These are phyloP conservation scores for Uronychia setigera DNA, from an alignment of 73 alveolate species.

Conservation along the genomic window DNA sequence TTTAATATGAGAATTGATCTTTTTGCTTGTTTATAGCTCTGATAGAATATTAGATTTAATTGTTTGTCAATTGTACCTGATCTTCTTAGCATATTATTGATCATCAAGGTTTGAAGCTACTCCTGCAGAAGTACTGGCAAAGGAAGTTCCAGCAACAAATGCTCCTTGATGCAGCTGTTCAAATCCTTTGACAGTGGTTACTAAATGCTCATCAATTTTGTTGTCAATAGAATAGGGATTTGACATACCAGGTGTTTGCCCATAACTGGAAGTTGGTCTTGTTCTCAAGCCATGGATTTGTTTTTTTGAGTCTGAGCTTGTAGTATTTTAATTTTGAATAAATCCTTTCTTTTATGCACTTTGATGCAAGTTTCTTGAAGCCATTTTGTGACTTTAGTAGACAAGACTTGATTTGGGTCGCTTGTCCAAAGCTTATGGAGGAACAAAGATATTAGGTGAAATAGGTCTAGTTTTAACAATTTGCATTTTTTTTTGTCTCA, in stretches of 20 bases:
- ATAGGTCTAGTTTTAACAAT: not conserved
- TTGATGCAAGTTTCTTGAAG: not conserved
- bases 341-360: not conserved
- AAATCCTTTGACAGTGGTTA: not conserved
- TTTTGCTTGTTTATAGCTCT: not conserved
- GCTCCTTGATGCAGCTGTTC: not conserved
- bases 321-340: not conserved
- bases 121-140: not conserved
- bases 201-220: not conserved
- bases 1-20: not conserved
- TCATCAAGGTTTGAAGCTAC: not conserved
- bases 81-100: not conserved
- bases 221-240: not conserved
- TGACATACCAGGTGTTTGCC: not conserved
- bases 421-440: not conserved
- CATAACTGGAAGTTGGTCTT: not conserved
- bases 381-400: not conserved
- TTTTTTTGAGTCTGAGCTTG: not conserved
- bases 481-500: not conserved
- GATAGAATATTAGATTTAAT: not conserved
- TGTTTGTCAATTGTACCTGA: not conserved
- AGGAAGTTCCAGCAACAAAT: not conserved
- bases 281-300: not conserved
- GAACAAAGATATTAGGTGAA: not conserved
- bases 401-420: not conserved